Evolutionary conservation across 176 grass and related monocot genomes (phyloP), one percentile per base, ranked within the genome.

Genomic region (Pontederia crassipes): DNA sequence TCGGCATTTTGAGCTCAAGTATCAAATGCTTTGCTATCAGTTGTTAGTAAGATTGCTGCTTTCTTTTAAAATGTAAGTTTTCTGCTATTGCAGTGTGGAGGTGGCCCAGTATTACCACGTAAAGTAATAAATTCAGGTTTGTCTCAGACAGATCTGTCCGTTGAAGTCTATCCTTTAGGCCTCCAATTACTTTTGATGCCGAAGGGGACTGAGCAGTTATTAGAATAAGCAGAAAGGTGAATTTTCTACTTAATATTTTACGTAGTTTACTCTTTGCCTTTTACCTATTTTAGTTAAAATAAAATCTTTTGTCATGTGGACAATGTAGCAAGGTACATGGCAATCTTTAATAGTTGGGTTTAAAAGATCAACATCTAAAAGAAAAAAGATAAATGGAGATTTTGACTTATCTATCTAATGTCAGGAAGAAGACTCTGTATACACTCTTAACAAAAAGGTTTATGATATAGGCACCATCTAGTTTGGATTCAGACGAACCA

Each of bases 151-250:
- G 93, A 98, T 81, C 80, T 98, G 71, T 79, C 88, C 29, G 89
- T 98, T 74, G 93, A 98, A 98, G 93, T 98, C 71, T 98, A 98
- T 78, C 93, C 93, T 70, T 62, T 98, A 62, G 84, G 93, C 14
- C 84, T 98, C 29, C 93, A 89, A 68, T 85, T 98, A 69, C 72
- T 86, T 81, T 77, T 98, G 56, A 82, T 81, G 68, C 77, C 81
- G 86, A 88, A 89, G 84, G 68, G 62, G 93, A 98, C 58, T 66
- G 75, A 67, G 88, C 84, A 64, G 61, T 98, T 58, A 81, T 92
- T 75, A 85, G 93, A 73, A 98, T 98, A 83, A 98, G 93, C 88
- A 98, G 92, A 68, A 98, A 86, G 88, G 93, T 88, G 26, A 61
- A 29, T 72, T 12, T 60, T 60, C 18, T 46, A 61, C 48, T 52